Conservation (phyloP, 208 protist species). For the Borovskyia barvae region DNA sequence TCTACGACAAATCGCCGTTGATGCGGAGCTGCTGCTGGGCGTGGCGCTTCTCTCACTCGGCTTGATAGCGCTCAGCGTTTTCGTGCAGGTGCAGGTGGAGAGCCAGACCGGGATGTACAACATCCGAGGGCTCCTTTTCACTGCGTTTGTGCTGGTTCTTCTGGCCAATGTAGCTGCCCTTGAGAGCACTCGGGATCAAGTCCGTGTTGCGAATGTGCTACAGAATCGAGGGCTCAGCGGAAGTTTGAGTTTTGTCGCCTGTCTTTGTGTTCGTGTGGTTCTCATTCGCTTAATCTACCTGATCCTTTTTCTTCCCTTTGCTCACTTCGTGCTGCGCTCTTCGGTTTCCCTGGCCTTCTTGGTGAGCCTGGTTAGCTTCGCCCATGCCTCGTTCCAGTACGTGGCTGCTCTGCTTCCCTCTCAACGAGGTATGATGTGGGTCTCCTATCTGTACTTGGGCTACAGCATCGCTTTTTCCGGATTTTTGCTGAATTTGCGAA, state of each 20-base stretch:
- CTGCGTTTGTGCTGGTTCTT: constrained; percentile 47
- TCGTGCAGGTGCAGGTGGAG: constrained; percentile 39
- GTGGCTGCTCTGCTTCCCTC: constrained; percentile 30
- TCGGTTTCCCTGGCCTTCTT: constrained; percentile 31
- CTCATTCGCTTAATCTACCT: constrained; percentile 36
- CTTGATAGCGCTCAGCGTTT: constrained; percentile 28
- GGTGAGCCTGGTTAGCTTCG: constrained; percentile 39
- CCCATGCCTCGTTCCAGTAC: constrained; percentile 48
- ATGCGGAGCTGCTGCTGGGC: constrained; percentile 24
- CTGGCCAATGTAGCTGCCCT: constrained; percentile 40
- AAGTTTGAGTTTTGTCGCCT: constrained; percentile 33
- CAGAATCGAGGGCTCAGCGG: constrained; percentile 51
- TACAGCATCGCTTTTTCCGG: constrained; percentile 61
- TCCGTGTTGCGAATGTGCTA: constrained; percentile 42
- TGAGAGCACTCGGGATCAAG: constrained; percentile 26
- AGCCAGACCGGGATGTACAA: constrained; percentile 66
- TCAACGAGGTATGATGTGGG: constrained; percentile 13
- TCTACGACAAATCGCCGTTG: constrained; percentile 15
- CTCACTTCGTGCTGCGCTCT: constrained; percentile 38
- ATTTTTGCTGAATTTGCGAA: constrained; percentile 61
- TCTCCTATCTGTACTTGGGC: constrained; percentile 31
- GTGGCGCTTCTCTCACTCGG: constrained; percentile 22
- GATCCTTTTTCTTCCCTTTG: constrained; percentile 40
- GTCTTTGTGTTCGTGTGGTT: constrained; percentile 33
- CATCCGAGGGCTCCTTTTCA: constrained; percentile 64